These are phyloP conservation scores for Talaromyces borbonicus DNA, from an alignment of 495 filamentous ascomycete species.

Conservation along the genomic window DNA sequence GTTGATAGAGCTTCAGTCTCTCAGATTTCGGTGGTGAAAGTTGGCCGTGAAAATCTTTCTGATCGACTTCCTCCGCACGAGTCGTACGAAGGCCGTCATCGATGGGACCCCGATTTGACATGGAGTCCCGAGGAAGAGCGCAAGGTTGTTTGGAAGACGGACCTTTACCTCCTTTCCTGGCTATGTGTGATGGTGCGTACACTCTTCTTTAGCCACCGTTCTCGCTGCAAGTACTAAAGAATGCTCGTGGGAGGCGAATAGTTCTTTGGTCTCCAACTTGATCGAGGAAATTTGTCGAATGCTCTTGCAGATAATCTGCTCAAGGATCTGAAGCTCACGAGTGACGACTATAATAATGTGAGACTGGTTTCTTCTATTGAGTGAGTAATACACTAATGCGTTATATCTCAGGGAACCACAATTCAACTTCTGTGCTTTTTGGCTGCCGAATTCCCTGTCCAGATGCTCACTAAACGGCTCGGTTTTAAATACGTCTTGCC, in stretches of 20 bases:
- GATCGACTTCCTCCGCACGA: conserved; percentile 16
- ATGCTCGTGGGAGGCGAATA: conserved; percentile 20
- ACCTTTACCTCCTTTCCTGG: conserved; percentile 42
- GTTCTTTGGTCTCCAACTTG: conserved; percentile 50
- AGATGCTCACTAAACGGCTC: conserved; percentile 24
- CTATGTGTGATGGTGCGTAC: conserved; percentile 32
- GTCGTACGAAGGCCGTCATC: conserved; percentile 38
- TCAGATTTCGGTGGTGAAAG: conserved; percentile 9
- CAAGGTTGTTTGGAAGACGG: conserved; percentile 39
- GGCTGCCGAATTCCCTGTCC: conserved; percentile 24
- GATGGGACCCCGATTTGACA: conserved; percentile 40
- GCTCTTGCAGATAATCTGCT: conserved; percentile 48
- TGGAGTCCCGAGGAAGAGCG: conserved; percentile 48
- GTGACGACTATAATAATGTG: conserved; percentile 36
- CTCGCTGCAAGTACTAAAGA: conserved; percentile 7
- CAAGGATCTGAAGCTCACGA: conserved; percentile 41
- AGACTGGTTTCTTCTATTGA: conserved; percentile 36
- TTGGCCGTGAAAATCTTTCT: conserved; percentile 18
- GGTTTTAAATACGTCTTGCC: conserved; percentile 16
- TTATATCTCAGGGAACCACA: conserved; percentile 19
- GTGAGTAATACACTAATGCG: conserved; percentile 6
- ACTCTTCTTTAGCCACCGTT: conserved; percentile 3
- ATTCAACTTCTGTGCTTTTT: conserved; percentile 26
- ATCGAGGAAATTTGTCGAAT: conserved; percentile 46
- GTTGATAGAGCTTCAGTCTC: conserved; percentile 7